Evolutionary conservation across 2,329 filamentous ascomycete genomes (phyloP).

Genomic region (Parastagonospora nodorum): DNA sequence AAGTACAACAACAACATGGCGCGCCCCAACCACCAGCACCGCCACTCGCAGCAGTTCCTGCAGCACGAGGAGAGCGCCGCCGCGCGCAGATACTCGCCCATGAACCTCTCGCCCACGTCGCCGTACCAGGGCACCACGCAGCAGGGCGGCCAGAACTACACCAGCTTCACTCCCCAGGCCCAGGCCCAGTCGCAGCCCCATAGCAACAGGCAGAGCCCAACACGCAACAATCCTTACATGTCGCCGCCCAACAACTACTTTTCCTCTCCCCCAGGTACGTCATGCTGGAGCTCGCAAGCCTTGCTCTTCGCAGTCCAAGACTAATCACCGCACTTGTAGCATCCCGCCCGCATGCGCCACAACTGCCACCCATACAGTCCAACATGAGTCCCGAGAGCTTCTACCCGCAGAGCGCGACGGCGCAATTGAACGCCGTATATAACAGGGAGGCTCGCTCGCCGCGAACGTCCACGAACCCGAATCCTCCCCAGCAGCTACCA

Average conservation of each 20-base stretch:
- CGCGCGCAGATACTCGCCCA: conserved; percentile 92
- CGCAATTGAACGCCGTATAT: conserved; percentile 72
- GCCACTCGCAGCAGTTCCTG: conserved; percentile 74
- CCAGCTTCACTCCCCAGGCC: conserved; percentile 50
- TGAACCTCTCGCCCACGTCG: conserved; percentile 85
- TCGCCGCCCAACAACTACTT: conserved; percentile 63
- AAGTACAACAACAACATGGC: conserved; percentile 71
- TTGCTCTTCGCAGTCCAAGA: conserved; percentile 15
- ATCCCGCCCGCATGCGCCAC: conserved; percentile 62
- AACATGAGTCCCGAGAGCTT: conserved; percentile 71
- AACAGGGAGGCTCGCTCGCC: conserved; percentile 59
- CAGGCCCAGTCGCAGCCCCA: conserved; percentile 16
- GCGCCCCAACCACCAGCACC: conserved; percentile 77
- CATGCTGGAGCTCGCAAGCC: conserved; percentile 9
- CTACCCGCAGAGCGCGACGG: conserved; percentile 72
- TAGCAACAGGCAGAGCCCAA: conserved; percentile 78
- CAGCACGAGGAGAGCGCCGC: conserved; percentile 77
- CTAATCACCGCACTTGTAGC: conserved; percentile 39
- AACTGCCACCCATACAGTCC: conserved; percentile 75
- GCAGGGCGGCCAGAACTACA: conserved; percentile 50
- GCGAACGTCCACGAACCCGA: conserved; percentile 48
- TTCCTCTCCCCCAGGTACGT: conserved; percentile 63
- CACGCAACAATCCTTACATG: conserved; percentile 65
- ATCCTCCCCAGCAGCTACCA: conserved; percentile 54
- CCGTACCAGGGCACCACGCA: conserved; percentile 72